Percentiles rank a stretch among this genome's conserved stretches.
These are phyloP conservation scores for Dictyophora rubrovolvata DNA, from an alignment of 768 basidiomycete genomes.

Conservation along the genomic window DNA sequence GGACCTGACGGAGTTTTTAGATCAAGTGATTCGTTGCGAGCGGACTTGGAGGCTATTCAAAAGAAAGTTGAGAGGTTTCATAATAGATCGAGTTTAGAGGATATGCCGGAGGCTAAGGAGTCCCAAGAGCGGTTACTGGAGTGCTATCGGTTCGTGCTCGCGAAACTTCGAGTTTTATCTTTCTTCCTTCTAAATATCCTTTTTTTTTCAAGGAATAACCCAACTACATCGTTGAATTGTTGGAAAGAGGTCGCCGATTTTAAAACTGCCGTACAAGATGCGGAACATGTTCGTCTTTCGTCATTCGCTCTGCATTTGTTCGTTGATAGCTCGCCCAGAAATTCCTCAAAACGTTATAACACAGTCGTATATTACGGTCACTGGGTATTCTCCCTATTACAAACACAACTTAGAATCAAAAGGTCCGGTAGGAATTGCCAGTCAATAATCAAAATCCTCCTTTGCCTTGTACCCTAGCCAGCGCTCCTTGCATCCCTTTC, in stretches of 20 bases:
- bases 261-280: slow-evolving; percentile 52
- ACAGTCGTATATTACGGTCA: neutral
- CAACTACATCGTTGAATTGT: slow-evolving; percentile 54
- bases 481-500: slow-evolving; percentile 33
- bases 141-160: slow-evolving; percentile 67
- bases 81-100: slow-evolving; percentile 39
- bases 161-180: neutral
- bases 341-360: slow-evolving; percentile 6
- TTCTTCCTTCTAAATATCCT: neutral
- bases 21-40: slow-evolving; percentile 47
- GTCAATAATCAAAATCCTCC: slow-evolving; percentile 22
- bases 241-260: slow-evolving; percentile 64
- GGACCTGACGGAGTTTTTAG: neutral
- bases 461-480: slow-evolving; percentile 32
- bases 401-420: neutral
- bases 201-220: slow-evolving; percentile 26
- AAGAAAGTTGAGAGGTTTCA: slow-evolving; percentile 66
- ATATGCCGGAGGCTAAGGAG: slow-evolving; percentile 47
- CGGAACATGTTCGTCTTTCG: slow-evolving; percentile 48
- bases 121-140: slow-evolving; percentile 48
- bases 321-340: neutral
- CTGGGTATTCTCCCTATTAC: too few species aligned
- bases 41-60: slow-evolving; percentile 67
- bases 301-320: neutral
- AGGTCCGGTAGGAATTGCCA: neutral